Evolutionary conservation across 441 rosid species (phyloP), one percentile per base, ranked within the genome.

Genomic region (Populus hybrid): DNA sequence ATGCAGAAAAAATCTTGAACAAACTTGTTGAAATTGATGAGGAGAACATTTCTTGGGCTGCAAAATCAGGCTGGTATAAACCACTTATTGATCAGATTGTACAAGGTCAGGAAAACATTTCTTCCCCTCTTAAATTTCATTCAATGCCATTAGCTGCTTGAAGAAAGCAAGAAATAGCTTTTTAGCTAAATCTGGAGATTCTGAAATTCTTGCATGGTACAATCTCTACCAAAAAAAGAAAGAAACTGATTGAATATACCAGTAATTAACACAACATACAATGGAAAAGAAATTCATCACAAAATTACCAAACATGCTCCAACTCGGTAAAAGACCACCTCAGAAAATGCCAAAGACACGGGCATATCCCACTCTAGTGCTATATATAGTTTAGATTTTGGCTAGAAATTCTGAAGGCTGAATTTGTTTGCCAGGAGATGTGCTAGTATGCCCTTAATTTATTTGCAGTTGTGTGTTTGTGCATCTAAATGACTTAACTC

Each of bases 11-110:
- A 68, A 89, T 90, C 72, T 78, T 89, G 75, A 84, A 77, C 54
- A 79, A 88, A 77, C 90, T 90, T 74, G 85, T 90, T 36, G 90
- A 88, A 70, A 74, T 86, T 23, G 91, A 90, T 38, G 89, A 87
- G 81, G 90, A 88, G 77, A 88, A 85, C 79, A 83, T 89, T 69
- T 69, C 81, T 72, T 83, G 81, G 40, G 90, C 91, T 81, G 92
- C 92, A 28, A 83, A 78, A 78, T 85, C 89, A 71, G 90, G 90
- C 79, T 90, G 91, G 94, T 88, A 88, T 79, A 84, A 86, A 46
- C 94, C 94, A 9, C 94, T 90, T 59, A 75, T 86, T 35, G 88
- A 87, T 77, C 81, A 85, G 64, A 84, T 89, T 50, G 71, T 82
- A 78, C 87, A 85, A 89, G 94, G 94, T 90, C 59, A 46, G 79